Evolutionary conservation across 2,329 filamentous ascomycete genomes (phyloP), one percentile per base, ranked within the genome.

Genomic region (Hirsutella rhossiliensis): DNA sequence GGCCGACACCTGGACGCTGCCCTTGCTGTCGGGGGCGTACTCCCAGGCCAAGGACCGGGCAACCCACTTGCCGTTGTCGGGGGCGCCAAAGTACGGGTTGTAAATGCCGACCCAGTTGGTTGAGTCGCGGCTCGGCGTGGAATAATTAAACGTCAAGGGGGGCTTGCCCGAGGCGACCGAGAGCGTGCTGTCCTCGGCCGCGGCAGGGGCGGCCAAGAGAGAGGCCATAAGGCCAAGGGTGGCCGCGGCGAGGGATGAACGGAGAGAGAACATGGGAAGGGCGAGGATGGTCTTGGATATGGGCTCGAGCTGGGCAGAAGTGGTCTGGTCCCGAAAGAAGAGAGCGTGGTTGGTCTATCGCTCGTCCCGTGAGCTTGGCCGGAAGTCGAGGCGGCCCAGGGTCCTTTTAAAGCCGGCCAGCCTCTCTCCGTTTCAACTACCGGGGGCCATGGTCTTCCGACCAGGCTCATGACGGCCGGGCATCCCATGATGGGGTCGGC

Each of bases 21-120:
- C 64, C 5, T 55, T 37, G 1, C 46, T 30, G 0, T 46, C 44
- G 0, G 58, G 56, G 2, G 61, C 60, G 42, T 60, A 66, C 0
- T 48, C 50, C 64, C 64, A 67, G 5, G 48, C 46, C 11, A 65
- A 44, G 1, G 64, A 59, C 0, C 50, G 46, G 0, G 48, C 49
- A n/a, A 53, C 52, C 15, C 53, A 55, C 36, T 53, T 46, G 27
- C 60, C 53, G 17, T 65, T 51, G 2, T 57, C 54, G 1, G 64
- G 63, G 2, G 56, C 62, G 20, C 62, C 62, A n/a, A 56, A 57
- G 1, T 52, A 54, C 11, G 54, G 48, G 32, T 53, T 45, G 47
- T 61, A 67, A 4, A 67, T 40, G 28, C 59, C 65, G 19, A 67
- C 50, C 65, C 65, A 68, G 48, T 67, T 67, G 15, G 47, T 54